phyloP scores from a whole-genome alignment of 2,329 filamentous ascomycete species.

The Cryphonectria radicalis region DNA sequence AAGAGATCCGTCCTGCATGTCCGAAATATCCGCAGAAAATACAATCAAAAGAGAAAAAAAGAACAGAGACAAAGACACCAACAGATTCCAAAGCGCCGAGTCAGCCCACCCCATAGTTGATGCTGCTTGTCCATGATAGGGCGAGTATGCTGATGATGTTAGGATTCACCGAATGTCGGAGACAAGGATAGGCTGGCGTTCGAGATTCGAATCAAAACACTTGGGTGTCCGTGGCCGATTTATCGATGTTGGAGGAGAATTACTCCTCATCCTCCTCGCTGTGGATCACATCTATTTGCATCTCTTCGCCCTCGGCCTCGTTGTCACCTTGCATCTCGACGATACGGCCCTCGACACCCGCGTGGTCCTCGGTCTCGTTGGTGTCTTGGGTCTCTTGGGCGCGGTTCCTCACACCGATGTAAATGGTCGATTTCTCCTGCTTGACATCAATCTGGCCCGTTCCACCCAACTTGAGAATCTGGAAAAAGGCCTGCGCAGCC shows the following conservation, averaged over 20 bases:
- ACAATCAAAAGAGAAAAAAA: not conserved
- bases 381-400: not conserved
- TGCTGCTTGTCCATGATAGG: not conserved
- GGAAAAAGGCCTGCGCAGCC: conserved; percentile 76
- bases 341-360: not conserved
- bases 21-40: not conserved
- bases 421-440: conserved; percentile 52
- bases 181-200: not conserved
- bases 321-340: no score
- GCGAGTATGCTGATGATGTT: not conserved
- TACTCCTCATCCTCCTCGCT: not conserved
- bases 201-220: not conserved
- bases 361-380: not conserved
- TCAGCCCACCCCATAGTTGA: not conserved
- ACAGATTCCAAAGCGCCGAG: not conserved
- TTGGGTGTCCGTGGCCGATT: no score
- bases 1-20: not conserved
- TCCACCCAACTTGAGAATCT: conserved; percentile 72
- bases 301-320: conserved; percentile 7
- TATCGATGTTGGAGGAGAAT: not conserved
- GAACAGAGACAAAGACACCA: not conserved
- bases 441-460: conserved; percentile 65
- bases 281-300: not conserved
- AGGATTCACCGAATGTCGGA: not conserved
- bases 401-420: not conserved